These are phyloP conservation scores for Isatis lusitanica DNA, from an alignment of 441 rosid species.

Conservation along the genomic window DNA sequence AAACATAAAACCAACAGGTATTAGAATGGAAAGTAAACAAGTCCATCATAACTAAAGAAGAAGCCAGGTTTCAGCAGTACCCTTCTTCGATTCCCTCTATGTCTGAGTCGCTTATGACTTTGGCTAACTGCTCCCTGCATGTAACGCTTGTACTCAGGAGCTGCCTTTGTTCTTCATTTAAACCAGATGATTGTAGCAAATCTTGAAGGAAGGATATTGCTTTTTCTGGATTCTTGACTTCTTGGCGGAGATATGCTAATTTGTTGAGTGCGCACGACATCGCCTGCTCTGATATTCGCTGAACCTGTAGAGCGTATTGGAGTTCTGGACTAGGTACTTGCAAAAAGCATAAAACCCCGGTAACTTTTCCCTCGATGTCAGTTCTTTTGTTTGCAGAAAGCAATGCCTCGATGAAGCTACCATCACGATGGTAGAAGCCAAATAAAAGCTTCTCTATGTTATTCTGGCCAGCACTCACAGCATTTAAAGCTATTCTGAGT, in stretches of 20 bases:
- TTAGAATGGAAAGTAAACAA: constrained; percentile 10
- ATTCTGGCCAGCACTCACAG: constrained; percentile 51
- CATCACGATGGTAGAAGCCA: constrained; percentile 66
- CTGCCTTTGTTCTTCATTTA: constrained; percentile 58
- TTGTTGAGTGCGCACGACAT: constrained; percentile 57
- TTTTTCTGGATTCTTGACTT: constrained; percentile 54
- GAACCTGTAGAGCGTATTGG: constrained; percentile 72
- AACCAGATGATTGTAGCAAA: constrained; percentile 52
- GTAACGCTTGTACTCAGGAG: constrained; percentile 50
- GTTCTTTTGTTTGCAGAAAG: constrained; percentile 65
- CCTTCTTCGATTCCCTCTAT: constrained; percentile 71
- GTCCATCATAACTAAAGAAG: constrained; percentile 12
- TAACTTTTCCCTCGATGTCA: constrained; percentile 58
- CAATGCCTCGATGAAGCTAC: constrained; percentile 65
- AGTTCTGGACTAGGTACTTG: constrained; percentile 80
- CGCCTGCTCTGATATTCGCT: constrained; percentile 70
- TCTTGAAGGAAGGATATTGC: constrained; percentile 61
- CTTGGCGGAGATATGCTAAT: constrained; percentile 62
- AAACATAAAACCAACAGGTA: neutral
- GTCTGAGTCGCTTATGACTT: constrained; percentile 60
- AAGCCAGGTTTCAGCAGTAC: constrained; percentile 38
- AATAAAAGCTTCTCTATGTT: constrained; percentile 59
- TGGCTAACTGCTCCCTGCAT: constrained; percentile 72
- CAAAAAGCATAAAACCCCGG: constrained; percentile 71
- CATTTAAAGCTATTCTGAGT: constrained; percentile 61